Percentiles rank a stretch among this genome's conserved stretches.
phyloP scores from a whole-genome alignment of 371 early-diverging fungal species.

The Circinella umbellata region DNA sequence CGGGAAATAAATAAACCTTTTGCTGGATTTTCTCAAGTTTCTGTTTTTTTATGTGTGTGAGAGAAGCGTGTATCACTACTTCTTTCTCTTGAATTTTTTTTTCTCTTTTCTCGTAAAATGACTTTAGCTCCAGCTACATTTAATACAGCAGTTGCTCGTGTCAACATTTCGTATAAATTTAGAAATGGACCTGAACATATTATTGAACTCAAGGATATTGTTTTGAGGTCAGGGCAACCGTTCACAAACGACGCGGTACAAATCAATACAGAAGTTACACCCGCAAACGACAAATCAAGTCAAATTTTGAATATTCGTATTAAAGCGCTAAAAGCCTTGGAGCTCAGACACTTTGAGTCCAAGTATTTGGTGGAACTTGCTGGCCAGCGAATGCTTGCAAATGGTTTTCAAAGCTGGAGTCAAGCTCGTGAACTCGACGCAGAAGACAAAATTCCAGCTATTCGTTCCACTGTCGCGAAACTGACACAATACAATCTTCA shows the following conservation, averaged over 20 bases:
- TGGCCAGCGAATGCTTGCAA: slow-evolving; percentile 54
- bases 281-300: slow-evolving; percentile 25
- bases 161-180: slow-evolving; percentile 29
- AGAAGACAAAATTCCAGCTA: slow-evolving; percentile 37
- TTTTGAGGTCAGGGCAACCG: slow-evolving; percentile 22
- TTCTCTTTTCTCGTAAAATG: background rate
- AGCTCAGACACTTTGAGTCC: slow-evolving; percentile 34
- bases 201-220: slow-evolving; percentile 20
- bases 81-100: background rate
- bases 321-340: slow-evolving; percentile 28
- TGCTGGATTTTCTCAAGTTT: background rate
- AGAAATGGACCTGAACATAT: slow-evolving; percentile 16
- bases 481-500: slow-evolving; percentile 48
- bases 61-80: background rate
- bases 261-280: slow-evolving; percentile 7
- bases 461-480: slow-evolving; percentile 40
- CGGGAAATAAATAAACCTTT: background rate
- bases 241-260: slow-evolving; percentile 22
- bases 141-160: slow-evolving; percentile 5
- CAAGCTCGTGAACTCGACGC: slow-evolving; percentile 42
- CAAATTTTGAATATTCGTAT: slow-evolving; percentile 18
- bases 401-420: slow-evolving; percentile 66
- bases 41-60: background rate
- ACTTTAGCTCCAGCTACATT: slow-evolving; percentile 9
- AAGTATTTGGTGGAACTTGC: slow-evolving; percentile 30